Evolutionary conservation across 2,329 filamentous ascomycete species (phyloP).

Genomic region (Trematosphaeria pertusa): DNA sequence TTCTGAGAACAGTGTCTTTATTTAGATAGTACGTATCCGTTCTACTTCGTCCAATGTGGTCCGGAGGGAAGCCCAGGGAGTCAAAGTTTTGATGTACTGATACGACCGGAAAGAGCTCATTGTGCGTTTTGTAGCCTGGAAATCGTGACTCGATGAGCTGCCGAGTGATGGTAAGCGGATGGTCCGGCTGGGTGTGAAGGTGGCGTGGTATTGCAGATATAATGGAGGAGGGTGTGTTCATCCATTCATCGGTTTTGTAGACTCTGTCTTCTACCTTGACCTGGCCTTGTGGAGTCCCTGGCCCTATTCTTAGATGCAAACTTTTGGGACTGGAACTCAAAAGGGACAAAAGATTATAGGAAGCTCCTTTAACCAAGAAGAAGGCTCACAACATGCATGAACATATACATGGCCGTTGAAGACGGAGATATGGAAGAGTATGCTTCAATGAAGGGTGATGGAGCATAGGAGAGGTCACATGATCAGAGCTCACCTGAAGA

Average conservation of each 20-base stretch:
- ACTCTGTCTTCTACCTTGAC: conserved; percentile 68
- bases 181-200: conserved; percentile 89
- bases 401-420: too few relatives aligned
- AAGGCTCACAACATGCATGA: too few relatives aligned
- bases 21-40: conserved; percentile 98
- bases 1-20: conserved; percentile 80
- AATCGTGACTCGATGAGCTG: conserved; percentile 93
- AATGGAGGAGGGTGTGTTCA: conserved; percentile 81
- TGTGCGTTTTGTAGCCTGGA: conserved; percentile 77
- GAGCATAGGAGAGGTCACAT: conserved; percentile 40
- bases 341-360: too few relatives aligned
- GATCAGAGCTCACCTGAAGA: conserved; percentile 43
- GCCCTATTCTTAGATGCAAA: too few relatives aligned
- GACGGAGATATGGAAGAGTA: too few relatives aligned
- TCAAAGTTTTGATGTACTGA: conserved; percentile 93
- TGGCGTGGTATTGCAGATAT: conserved; percentile 74
- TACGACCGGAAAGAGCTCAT: conserved; percentile 78
- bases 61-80: conserved; percentile 85
- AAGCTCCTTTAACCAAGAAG: too few relatives aligned
- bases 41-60: conserved; percentile 85
- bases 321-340: too few relatives aligned
- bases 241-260: conserved; percentile 79
- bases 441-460: too few relatives aligned
- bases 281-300: conserved; percentile 29
- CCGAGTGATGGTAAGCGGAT: conserved; percentile 89